Base-by-base conservation (phyloP, 2,329 filamentous ascomycete genomes). In the Talaromyces sp. region DNA sequence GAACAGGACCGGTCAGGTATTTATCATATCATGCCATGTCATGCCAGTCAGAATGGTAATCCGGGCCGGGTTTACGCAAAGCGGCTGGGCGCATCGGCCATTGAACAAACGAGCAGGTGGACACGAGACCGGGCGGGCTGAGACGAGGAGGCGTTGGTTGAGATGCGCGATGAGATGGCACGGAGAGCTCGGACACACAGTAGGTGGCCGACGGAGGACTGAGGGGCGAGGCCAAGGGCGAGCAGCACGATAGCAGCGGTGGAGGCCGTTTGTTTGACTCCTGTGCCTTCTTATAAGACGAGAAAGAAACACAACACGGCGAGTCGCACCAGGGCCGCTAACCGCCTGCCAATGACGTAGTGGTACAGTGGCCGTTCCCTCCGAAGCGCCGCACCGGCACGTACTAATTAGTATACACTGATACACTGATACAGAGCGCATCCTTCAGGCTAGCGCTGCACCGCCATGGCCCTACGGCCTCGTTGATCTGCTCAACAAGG, bases 271-370 rank as follows among this genome's bases (percentile, higher is more conserved):
- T 21, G 41, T 19, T 19, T 46, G 41, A 19, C 41, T 19, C 21
- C 11, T 4, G 43, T 7, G n/a, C 4, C 43, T 46, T 11, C 43
- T 46, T 46, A 46, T 46, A 46, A 46, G 35, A 38, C 14, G 35
- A 46, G 8, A 19, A 46, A 46, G 43, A 46, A 46, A 11, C n/a
- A 46, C 43, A 21, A 46, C 35, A 38, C 9, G 43, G 43, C 21
- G 19, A 46, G 21, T 46, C 43, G 21, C 43, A 24, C n/a, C 43
- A 46, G 17, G 32, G 58, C 54, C 48, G 26, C 55, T 54, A 55
- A 54, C 54, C 59, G 55, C 50, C 55, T 54, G 48, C 48, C 48
- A 54, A 51, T 61, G 59, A 61, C 59, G 59, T 61, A 61, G 54
- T 26, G 43, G 43, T 55, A 55, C 57, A 61, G 54, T 26, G 43